Conservation (phyloP, 1,284 basidiomycete species). For the Ustilago sp. region DNA sequence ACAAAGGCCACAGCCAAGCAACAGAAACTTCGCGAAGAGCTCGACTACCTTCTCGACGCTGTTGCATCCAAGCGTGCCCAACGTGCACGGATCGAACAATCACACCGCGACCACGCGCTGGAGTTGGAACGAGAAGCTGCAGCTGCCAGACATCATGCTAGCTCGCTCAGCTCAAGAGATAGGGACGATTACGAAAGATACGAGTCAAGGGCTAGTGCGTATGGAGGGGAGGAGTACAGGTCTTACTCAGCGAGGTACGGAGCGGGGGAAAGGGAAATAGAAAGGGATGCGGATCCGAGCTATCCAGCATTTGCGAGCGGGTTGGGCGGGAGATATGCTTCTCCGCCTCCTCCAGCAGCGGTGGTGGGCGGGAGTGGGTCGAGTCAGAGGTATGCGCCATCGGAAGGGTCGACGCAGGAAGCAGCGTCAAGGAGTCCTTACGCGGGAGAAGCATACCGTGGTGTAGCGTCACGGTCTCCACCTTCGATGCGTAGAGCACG, state of each 20-base stretch:
- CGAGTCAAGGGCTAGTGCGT: slow-evolving; percentile 5
- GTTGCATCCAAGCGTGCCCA: slow-evolving; percentile 34
- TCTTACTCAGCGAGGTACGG: slow-evolving; percentile 29
- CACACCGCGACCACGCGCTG: slow-evolving; percentile 30
- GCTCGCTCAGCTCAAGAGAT: slow-evolving; percentile 17
- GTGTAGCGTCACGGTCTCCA: slow-evolving; percentile 19
- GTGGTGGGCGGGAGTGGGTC: neutral
- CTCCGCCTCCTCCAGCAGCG: slow-evolving; percentile 16
- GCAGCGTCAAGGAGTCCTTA: slow-evolving; percentile 12
- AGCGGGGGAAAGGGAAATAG: neutral
- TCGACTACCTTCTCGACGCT: slow-evolving; percentile 50
- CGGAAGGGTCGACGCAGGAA: slow-evolving; percentile 18
- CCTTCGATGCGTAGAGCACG: slow-evolving; percentile 11
- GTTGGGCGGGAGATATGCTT: slow-evolving; percentile 18
- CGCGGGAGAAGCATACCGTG: slow-evolving; percentile 10
- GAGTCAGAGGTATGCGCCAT: slow-evolving; percentile 13
- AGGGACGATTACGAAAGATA: slow-evolving; percentile 17
- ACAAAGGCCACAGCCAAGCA: slow-evolving; percentile 42
- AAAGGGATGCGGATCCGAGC: slow-evolving; percentile 15
- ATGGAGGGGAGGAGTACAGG: slow-evolving; percentile 21
- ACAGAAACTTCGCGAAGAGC: slow-evolving; percentile 48
- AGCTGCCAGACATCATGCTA: slow-evolving; percentile 28
- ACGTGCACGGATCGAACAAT: slow-evolving; percentile 30
- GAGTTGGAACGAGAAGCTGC: slow-evolving; percentile 44
- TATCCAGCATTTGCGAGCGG: slow-evolving; percentile 27